Evolutionary conservation across 345 rosid species (phyloP).

Genomic region (Salix koriyanagi): DNA sequence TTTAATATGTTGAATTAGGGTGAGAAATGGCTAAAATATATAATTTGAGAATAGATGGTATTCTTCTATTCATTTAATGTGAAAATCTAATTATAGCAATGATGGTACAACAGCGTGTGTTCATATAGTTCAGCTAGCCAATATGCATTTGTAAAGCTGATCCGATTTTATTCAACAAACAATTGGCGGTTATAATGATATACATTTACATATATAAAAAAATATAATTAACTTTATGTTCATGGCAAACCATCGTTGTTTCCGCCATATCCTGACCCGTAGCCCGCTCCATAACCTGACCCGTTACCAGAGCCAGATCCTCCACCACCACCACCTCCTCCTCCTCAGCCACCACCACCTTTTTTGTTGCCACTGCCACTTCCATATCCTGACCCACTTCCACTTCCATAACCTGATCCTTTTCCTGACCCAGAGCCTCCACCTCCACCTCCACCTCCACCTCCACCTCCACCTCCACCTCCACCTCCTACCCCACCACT

Average conservation of each 20-base stretch:
- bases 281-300: background rate
- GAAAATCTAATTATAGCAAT: background rate
- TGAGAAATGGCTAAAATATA: background rate
- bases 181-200: background rate
- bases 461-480: conserved; percentile 36
- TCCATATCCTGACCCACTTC: background rate
- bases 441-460: conserved; percentile 28
- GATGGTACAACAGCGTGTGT: background rate
- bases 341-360: conserved; percentile 11
- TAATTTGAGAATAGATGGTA: background rate
- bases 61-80: background rate
- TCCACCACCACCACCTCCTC: conserved; percentile 26
- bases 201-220: background rate
- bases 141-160: background rate
- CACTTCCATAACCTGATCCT: conserved; percentile 24
- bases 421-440: conserved; percentile 10
- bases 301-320: conserved; percentile 20
- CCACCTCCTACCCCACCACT: conserved; percentile 29
- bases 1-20: no score
- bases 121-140: background rate
- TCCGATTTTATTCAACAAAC: background rate
- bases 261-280: conserved; percentile 21
- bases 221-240: no score
- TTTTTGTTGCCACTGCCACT: no score
- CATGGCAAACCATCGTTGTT: conserved; percentile 2